Percentiles rank a stretch among this genome's conserved stretches.
phyloP scores from a whole-genome alignment of 495 filamentous ascomycete genomes.

The Lindgomyces ingoldianus region DNA sequence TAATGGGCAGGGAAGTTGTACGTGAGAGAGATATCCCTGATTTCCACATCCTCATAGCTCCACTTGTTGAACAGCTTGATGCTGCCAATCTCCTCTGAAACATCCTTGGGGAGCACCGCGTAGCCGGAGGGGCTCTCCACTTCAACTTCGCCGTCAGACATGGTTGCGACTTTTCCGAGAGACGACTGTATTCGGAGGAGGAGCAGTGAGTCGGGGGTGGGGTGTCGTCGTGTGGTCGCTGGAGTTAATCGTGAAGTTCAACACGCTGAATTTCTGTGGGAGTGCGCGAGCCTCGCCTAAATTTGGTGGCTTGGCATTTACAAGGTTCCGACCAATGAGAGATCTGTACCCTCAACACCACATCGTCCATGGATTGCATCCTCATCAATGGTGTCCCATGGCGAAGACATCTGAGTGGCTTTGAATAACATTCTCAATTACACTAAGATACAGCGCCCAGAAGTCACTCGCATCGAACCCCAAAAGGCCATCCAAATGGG shows the following conservation, averaged over 20 bases:
- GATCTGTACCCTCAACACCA: background rate
- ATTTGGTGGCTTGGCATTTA: constrained; percentile 3
- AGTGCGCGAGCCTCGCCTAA: constrained; percentile 14
- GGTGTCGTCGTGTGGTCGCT: constrained; percentile 22
- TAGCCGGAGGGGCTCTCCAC: constrained; percentile 73
- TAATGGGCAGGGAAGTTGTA: constrained; percentile 55
- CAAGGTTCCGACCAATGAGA: constrained; percentile 1
- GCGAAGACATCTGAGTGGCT: background rate
- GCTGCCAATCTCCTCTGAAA: constrained; percentile 82
- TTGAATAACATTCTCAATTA: background rate
- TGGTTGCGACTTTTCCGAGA: constrained; percentile 35
- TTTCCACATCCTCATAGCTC: constrained; percentile 99
- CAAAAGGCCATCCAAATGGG: background rate
- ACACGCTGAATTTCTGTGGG: constrained; percentile 7
- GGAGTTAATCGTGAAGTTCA: constrained; percentile 9
- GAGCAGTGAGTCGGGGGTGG: background rate
- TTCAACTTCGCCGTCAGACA: constrained; percentile 97
- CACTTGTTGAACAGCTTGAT: constrained; percentile 98
- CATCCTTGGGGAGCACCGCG: constrained; percentile 92
- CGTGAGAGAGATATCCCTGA: constrained; percentile 99
- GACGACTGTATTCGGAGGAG: constrained; percentile 23
- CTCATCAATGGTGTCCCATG: background rate
- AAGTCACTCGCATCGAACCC: background rate
- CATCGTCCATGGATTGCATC: background rate
- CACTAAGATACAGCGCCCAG: background rate